phyloP scores from a whole-genome alignment of 169 alveolate genomes.

The Plasmodium coatneyi region DNA sequence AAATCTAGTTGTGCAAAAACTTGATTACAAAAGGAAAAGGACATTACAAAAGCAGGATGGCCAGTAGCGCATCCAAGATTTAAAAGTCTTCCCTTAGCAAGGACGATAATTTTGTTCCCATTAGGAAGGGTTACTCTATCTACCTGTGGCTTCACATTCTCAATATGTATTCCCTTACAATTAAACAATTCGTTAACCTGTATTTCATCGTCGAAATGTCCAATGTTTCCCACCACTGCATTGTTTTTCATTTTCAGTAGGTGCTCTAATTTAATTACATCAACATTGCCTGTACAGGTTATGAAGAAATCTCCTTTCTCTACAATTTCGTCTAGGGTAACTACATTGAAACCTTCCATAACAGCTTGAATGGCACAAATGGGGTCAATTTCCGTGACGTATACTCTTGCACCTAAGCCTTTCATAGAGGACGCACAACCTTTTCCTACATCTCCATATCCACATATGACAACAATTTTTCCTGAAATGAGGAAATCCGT shows the following conservation, averaged over 20 bases:
- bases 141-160: slow-evolving; percentile 94
- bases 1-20: slow-evolving; percentile 85
- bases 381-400: slow-evolving; percentile 98
- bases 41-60: slow-evolving; percentile 99
- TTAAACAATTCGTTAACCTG: slow-evolving; percentile 93
- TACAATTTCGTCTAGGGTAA: slow-evolving; percentile 91
- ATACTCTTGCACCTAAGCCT: slow-evolving; percentile 98
- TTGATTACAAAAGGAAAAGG: slow-evolving; percentile 97
- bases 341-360: slow-evolving; percentile 98
- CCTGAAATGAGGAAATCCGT: slow-evolving; percentile 99
- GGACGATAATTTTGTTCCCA: slow-evolving; percentile 93
- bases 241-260: slow-evolving; percentile 98
- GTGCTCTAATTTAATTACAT: slow-evolving; percentile 94
- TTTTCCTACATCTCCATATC: slow-evolving; percentile 99
- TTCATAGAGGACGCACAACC: slow-evolving; percentile 98
- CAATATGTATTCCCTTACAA: slow-evolving; percentile 91
- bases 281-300: slow-evolving; percentile 97
- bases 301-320: slow-evolving; percentile 96
- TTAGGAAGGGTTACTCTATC: slow-evolving; percentile 93
- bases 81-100: slow-evolving; percentile 97
- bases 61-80: slow-evolving; percentile 99
- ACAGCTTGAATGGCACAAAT: slow-evolving; percentile 98
- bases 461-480: slow-evolving; percentile 95
- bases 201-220: slow-evolving; percentile 99
- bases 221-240: slow-evolving; percentile 96